Base-by-base conservation (phyloP, 495 filamentous ascomycete species). In the Cudoniella acicularis region DNA sequence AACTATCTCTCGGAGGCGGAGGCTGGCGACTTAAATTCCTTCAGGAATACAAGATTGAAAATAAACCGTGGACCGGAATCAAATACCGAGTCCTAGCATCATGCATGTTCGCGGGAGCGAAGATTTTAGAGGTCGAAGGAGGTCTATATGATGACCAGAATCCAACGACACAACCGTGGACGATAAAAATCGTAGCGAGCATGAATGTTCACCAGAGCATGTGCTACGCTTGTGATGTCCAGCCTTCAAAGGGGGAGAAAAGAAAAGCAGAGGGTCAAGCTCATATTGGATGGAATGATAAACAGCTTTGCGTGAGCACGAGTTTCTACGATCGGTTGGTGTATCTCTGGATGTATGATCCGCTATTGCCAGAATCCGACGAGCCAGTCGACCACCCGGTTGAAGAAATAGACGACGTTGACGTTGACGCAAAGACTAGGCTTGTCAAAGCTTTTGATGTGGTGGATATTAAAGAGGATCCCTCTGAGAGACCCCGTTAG, bases 191-290 rank as follows among this genome's bases (percentile, higher is more conserved):
- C 16, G 60, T 96, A 42, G 87, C 82, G 1, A 80, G 80, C 62
- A 94, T 94, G 66, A 89, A 88, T 56, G 90, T 92, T 69, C 91
- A 97, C 72, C 76, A 90, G 74, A 96, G 91, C 69, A 96, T 98
- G 93, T 94, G 93, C 65, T 98, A 98, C 71, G 93, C 87, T 13
- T 88, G 89, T 60, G 91, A 91, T 75, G 81, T 88, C 24, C 83
- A 86, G 72, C 73, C 77, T 36, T 36, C 13, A 64, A 59, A 22
- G 49, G 40, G 24, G 59, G 30, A 36, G 30, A 13, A 13, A 36
- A 36, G 13, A 36, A 4, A 6, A 4, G 13, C 30, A 36, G 4
- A 36, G 4, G 4, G 30, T 13, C 4, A 36, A 4, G 30, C 4
- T 36, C 30, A 36, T 36, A 4, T 13, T 36, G 59, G 57, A 60